A percentile compares a stretch with the other conserved stretches of the same genome.
Evolutionary conservation across 1,139 yeast genomes (phyloP).

Genomic region (Saccharomyces hybrid): DNA sequence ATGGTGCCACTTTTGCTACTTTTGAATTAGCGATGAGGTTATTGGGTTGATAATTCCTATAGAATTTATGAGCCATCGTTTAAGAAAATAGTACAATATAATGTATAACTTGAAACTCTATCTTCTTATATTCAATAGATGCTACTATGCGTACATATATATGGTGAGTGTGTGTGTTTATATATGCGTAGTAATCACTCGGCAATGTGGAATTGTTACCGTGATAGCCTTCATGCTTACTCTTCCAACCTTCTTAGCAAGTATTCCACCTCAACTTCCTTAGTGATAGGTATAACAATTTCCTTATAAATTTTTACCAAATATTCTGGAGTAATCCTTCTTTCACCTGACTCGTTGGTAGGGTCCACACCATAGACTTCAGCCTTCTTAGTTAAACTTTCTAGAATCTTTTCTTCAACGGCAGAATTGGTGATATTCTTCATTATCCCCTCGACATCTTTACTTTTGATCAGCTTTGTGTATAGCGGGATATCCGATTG

Average conservation of each 20-base stretch:
- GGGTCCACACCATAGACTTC: slow-evolving; percentile 87
- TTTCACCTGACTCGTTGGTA: slow-evolving; percentile 56
- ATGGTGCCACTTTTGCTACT: slow-evolving; percentile 90
- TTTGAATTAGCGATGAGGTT: slow-evolving; percentile 80
- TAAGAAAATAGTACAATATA: not conserved
- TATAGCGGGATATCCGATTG: slow-evolving; percentile 58
- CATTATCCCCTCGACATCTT: slow-evolving; percentile 67
- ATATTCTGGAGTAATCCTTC: slow-evolving; percentile 72
- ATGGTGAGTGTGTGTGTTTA: not conserved
- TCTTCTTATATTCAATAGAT: not conserved
- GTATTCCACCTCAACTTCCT: slow-evolving; percentile 90
- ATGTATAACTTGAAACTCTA: not conserved
- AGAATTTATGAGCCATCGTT: not conserved
- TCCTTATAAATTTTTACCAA: slow-evolving; percentile 79
- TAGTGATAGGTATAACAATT: slow-evolving; percentile 86
- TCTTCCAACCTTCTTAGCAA: slow-evolving; percentile 67
- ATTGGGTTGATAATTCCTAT: slow-evolving; percentile 23
- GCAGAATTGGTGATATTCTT: slow-evolving; percentile 75
- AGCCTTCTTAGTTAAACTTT: slow-evolving; percentile 71
- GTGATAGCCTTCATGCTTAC: not conserved
- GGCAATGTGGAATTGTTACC: not conserved
- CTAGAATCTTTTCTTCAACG: slow-evolving; percentile 77
- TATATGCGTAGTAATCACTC: not conserved
- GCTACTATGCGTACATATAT: not conserved
- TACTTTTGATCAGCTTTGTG: slow-evolving; percentile 53